Evolutionary conservation across 2,329 filamentous ascomycete genomes (phyloP), one percentile per base, ranked within the genome.

Genomic region (Penicillium thymicola): DNA sequence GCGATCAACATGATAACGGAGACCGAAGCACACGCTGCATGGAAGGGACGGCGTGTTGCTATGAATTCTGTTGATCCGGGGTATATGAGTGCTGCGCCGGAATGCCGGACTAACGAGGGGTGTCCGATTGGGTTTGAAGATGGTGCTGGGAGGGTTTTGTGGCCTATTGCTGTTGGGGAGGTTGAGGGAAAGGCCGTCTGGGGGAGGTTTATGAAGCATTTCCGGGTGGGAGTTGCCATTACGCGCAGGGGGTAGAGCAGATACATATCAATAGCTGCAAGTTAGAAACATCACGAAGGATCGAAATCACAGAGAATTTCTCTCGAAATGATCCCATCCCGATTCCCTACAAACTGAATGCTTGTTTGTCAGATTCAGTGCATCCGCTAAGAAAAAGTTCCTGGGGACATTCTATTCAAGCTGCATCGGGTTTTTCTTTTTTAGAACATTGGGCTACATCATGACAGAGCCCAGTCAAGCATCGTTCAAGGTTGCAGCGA

Each of bases 1-100:
- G 72, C 70, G 1, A 67, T 77, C 14, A 75, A 75, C 60, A 76
- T 76, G 73, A 72, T 76, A 43, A 76, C 74, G 0, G 71, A 76
- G 57, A 75, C 73, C 0, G 72, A 76, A 48, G 69, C 71, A 5
- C 57, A 55, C 0, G 38, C 47, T 6, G 64, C 68, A 2, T 76
- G 74, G 75, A 49, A 60, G 37, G 30, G 4, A 27, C 59, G 51
- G 1, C 59, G 65, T 10, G 67, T 75, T 21, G 72, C 70, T 3
- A 75, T 76, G 64, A 76, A 76, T 54, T 71, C 69, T 0, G 71
- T 75, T 8, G 74, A 75, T 50, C 72, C 72, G 2, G 74, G 72
- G 0, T 76, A 72, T 52, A 71, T 76, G 71, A 74, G 70, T 48
- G 68, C 72, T 5, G 70, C 71, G 10, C 70, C 70, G 0, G 71